These are phyloP conservation scores for Discostella pseudostelligera DNA, from an alignment of 108 stramenopile genomes.

Conservation along the genomic window DNA sequence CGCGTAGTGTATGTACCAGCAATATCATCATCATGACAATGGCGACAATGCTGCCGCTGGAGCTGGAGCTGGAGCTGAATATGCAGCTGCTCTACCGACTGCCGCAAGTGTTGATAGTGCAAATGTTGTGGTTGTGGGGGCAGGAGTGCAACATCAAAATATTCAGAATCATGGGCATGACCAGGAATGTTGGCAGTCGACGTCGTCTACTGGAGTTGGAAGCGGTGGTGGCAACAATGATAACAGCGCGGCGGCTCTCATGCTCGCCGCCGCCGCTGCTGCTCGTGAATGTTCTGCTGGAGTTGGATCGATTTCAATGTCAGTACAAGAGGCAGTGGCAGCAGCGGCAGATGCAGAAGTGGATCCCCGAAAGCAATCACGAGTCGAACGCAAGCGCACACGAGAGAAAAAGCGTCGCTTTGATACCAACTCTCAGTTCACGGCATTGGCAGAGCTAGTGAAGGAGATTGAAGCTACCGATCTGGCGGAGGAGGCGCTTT, in stretches of 20 bases:
- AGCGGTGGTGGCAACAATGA: not conserved
- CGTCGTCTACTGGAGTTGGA: not conserved
- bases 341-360: slow-evolving; percentile 7
- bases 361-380: slow-evolving; percentile 48
- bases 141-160: not conserved
- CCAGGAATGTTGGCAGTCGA: not conserved
- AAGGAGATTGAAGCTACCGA: slow-evolving; percentile 64
- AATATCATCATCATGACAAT: not conserved
- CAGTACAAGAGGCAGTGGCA: not conserved
- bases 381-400: slow-evolving; percentile 76
- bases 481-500: slow-evolving; percentile 37
- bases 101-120: too few relatives aligned
- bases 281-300: not conserved
- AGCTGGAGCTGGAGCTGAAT: not conserved
- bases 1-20: too few relatives aligned
- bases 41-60: not conserved
- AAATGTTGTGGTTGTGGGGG: too few relatives aligned
- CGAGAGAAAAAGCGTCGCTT: slow-evolving; percentile 79
- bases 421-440: slow-evolving; percentile 78
- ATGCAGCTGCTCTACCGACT: not conserved
- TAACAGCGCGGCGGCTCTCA: not conserved
- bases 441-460: slow-evolving; percentile 64
- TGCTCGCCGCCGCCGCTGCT: not conserved
- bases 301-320: not conserved
- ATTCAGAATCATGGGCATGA: too few relatives aligned